Evolutionary conservation across 1,284 basidiomycete species (phyloP).

Genomic region (Rhizoctonia solani): DNA sequence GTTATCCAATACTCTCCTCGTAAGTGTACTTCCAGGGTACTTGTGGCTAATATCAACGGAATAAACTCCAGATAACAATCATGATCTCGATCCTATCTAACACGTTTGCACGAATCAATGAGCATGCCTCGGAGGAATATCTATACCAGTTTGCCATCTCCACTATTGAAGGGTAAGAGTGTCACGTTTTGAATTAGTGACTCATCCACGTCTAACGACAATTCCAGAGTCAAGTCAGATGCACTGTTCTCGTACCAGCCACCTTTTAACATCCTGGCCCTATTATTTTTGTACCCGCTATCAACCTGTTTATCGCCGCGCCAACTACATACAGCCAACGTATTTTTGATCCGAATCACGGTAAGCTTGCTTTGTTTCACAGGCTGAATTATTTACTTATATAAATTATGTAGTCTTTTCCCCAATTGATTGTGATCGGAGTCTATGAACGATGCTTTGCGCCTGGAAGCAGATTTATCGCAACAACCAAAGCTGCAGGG

Average conservation of each 20-base stretch:
- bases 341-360: constrained; percentile 79
- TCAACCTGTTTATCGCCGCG: constrained; percentile 73
- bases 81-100: constrained; percentile 60
- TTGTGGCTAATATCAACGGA: neutral
- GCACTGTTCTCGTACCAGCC: constrained; percentile 90
- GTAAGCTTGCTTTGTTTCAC: constrained; percentile 45
- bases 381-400: neutral
- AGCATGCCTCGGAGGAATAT: constrained; percentile 67
- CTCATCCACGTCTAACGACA: neutral
- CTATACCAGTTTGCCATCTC: constrained; percentile 85
- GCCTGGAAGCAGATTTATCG: constrained; percentile 54
- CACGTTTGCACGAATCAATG: constrained; percentile 79
- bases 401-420: constrained; percentile 60
- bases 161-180: constrained; percentile 84
- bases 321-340: constrained; percentile 76
- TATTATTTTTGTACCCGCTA: constrained; percentile 74
- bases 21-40: constrained; percentile 44
- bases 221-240: constrained; percentile 79
- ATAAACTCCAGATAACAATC: constrained; percentile 16
- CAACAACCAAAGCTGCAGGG: constrained; percentile 56
- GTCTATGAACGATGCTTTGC: constrained; percentile 77
- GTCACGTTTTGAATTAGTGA: neutral
- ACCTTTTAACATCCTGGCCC: constrained; percentile 81
- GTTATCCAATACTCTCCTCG: constrained; percentile 73
- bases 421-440: constrained; percentile 75